phyloP scores from a whole-genome alignment of 2,329 filamentous ascomycete genomes.

The Apiospora pterosperma region DNA sequence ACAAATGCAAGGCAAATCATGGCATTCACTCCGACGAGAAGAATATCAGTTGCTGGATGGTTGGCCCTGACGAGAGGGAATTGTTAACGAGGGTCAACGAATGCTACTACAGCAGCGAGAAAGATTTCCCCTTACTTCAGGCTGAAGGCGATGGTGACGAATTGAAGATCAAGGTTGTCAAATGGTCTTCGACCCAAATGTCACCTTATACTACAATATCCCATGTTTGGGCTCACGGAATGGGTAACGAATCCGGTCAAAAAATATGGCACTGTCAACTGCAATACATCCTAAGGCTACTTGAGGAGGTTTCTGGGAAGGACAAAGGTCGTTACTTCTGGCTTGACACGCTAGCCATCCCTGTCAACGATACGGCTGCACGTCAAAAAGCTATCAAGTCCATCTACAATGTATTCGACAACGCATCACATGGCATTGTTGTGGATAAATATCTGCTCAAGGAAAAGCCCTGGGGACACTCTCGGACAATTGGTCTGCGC shows the following conservation, averaged over 20 bases:
- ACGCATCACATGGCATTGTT: background rate
- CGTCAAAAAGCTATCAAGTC: background rate
- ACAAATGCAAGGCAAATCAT: too few species aligned
- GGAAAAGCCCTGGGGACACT: background rate
- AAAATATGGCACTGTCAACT: background rate
- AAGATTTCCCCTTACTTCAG: too few species aligned
- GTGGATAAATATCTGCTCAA: background rate
- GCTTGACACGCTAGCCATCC: background rate
- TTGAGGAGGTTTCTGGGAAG: background rate
- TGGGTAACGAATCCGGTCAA: background rate
- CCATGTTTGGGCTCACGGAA: background rate
- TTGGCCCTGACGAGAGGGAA: too few species aligned
- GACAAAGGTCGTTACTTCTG: background rate
- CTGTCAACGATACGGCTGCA: background rate
- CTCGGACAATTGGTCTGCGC: background rate
- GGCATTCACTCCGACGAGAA: too few species aligned
- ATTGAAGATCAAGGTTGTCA: too few species aligned
- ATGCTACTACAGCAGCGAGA: too few species aligned
- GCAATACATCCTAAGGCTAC: background rate
- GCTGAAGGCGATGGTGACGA: too few species aligned
- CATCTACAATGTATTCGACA: background rate
- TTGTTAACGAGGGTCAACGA: too few species aligned
- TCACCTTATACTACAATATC: too few species aligned
- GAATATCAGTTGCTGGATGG: too few species aligned
- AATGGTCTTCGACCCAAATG: too few species aligned